A percentile compares a stretch with the other conserved stretches of the same genome.
Conservation (phyloP, 176 grass and related monocot genomes). For the Tuctoria greenei region DNA sequence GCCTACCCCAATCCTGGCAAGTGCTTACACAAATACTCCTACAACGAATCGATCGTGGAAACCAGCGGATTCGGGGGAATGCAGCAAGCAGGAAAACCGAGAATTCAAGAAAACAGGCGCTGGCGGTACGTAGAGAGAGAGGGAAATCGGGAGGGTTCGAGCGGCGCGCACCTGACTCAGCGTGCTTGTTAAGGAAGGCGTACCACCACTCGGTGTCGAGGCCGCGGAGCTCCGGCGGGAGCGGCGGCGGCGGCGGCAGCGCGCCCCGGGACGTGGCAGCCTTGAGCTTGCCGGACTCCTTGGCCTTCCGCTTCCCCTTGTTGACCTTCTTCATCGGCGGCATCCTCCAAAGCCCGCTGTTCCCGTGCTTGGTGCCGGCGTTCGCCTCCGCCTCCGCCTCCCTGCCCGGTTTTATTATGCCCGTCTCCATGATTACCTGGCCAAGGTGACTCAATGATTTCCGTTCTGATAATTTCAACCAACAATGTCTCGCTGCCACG, state of each 20-base stretch:
- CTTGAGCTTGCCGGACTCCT: constrained; percentile 54
- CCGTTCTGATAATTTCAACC: too few species aligned
- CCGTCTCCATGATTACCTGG: background rate
- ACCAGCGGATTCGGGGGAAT: constrained; percentile 15
- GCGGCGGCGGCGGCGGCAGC: constrained; percentile 29
- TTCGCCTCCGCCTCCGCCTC: background rate
- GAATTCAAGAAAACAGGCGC: background rate
- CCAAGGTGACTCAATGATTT: background rate
- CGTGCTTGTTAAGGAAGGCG: constrained; percentile 68
- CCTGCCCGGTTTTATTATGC: constrained; percentile 20
- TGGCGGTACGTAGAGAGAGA: background rate
- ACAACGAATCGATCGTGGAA: background rate
- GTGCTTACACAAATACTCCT: background rate
- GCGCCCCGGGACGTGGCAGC: constrained; percentile 30
- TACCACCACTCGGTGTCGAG: constrained; percentile 97
- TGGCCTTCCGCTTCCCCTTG: constrained; percentile 76
- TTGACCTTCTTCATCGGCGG: constrained; percentile 66
- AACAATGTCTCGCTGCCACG: background rate
- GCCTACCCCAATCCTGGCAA: constrained; percentile 16
- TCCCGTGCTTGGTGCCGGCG: background rate
- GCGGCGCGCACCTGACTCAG: constrained; percentile 40
- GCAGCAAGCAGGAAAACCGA: background rate
- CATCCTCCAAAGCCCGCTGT: constrained; percentile 22
- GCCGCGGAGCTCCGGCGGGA: constrained; percentile 56
- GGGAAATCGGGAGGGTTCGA: background rate